Conservation (phyloP, 2,329 filamentous ascomycete genomes). For the Cordyceps tenuipes region DNA sequence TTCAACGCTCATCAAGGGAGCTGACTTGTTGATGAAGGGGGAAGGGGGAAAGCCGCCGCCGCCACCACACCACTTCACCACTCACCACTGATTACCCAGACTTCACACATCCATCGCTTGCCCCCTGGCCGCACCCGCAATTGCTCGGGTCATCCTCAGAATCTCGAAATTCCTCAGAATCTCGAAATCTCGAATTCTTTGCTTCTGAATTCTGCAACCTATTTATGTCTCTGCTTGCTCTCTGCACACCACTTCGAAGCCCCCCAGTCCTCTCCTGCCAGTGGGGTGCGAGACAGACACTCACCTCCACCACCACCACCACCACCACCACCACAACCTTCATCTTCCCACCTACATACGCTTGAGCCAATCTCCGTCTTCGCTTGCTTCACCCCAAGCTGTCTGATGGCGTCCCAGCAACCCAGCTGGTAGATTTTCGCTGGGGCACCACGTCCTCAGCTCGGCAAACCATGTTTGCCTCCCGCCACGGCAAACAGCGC, state of each 20-base stretch:
- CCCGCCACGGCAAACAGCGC: constrained; percentile 27
- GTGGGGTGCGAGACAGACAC: not conserved
- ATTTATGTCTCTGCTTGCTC: not conserved
- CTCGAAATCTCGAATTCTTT: not conserved
- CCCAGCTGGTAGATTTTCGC: not conserved
- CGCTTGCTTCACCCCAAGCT: not conserved
- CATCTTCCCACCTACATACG: not conserved
- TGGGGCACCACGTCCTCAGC: not conserved
- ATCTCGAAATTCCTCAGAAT: constrained; percentile 1
- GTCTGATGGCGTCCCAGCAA: constrained; percentile 5
- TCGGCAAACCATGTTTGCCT: constrained; percentile 27
- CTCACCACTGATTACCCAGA: not conserved
- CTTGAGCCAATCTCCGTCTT: not conserved
- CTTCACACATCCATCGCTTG: not conserved
- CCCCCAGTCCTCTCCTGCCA: not conserved
- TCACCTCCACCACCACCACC: not conserved
- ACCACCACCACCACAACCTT: not conserved
- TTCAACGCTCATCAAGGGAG: not conserved
- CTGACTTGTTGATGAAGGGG: not conserved
- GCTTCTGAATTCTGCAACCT: not conserved
- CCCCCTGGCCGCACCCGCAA: constrained; percentile 6
- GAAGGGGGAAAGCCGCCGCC: not conserved
- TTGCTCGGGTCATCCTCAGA: constrained; percentile 4
- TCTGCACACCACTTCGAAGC: not conserved
- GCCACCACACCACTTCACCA: constrained; percentile 8